Conservation (phyloP, 768 basidiomycete species). For the Lenzites betulinus region DNA sequence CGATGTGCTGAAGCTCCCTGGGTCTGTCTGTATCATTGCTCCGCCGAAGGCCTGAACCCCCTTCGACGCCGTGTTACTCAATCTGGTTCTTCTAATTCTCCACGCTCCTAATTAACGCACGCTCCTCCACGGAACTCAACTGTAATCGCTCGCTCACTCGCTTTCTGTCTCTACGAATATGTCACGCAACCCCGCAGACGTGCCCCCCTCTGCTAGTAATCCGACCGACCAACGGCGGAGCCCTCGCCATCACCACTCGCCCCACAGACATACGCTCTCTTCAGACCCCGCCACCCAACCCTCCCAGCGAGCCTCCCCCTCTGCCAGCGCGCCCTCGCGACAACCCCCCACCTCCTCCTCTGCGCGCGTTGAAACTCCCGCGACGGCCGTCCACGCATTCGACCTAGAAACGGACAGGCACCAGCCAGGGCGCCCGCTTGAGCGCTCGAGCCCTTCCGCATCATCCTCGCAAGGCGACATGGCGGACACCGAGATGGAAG, state of each 20-base stretch:
- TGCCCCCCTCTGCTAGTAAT: conserved; percentile 19
- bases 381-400: conserved; percentile 9
- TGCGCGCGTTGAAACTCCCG: conserved; percentile 7
- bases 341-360: conserved; percentile 8
- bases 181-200: conserved; percentile 25
- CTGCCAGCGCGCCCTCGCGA: conserved; percentile 10
- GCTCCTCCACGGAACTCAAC: conserved; percentile 17
- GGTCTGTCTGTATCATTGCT: conserved; percentile 30
- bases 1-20: conserved; percentile 29
- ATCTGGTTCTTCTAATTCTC: conserved; percentile 23
- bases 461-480: conserved; percentile 39
- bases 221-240: conserved; percentile 19
- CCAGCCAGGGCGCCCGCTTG: conserved; percentile 6
- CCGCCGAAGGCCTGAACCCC: conserved; percentile 26
- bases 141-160: conserved; percentile 22
- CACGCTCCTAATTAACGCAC: conserved; percentile 25
- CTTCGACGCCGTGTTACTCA: conserved; percentile 30
- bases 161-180: conserved; percentile 24
- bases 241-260: conserved; percentile 10
- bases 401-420: conserved; percentile 16
- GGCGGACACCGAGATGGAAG: conserved; percentile 61
- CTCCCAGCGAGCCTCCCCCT: conserved; percentile 17
- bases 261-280: conserved; percentile 19
- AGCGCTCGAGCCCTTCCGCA: conserved; percentile 30
- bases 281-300: conserved; percentile 13